A percentile compares a stretch with the other conserved stretches of the same genome.
Conservation (phyloP, 257 asterid genomes). For the Solanum gracilifrons region DNA sequence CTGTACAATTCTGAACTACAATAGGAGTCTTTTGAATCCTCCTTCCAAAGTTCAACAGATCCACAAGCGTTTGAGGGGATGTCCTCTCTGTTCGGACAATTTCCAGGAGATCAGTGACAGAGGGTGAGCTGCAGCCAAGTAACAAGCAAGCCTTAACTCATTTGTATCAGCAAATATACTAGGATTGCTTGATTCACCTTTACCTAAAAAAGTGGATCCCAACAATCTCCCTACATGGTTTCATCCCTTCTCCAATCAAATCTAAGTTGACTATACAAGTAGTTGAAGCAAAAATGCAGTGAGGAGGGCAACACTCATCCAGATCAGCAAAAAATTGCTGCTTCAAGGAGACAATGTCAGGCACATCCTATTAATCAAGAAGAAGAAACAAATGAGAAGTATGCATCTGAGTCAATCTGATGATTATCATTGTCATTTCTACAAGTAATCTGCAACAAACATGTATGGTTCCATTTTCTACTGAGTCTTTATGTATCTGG, state of each 20-base stretch:
- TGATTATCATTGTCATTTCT: not conserved
- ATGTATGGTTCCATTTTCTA: not conserved
- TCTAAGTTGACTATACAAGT: conserved; percentile 82
- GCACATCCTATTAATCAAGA: conserved; percentile 54
- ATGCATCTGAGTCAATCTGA: not conserved
- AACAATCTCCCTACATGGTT: conserved; percentile 67
- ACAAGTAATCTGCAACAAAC: not conserved
- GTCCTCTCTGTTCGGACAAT: conserved; percentile 81
- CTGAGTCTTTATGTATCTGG: not conserved
- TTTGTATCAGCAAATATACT: not conserved
- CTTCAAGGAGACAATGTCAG: conserved; percentile 77
- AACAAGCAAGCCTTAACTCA: not conserved
- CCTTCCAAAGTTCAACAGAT: conserved; percentile 78
- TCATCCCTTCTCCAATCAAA: conserved; percentile 76
- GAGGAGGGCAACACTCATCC: conserved; percentile 81
- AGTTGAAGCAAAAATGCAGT: conserved; percentile 84
- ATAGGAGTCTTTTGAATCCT: conserved; percentile 88
- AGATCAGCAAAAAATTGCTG: conserved; percentile 84
- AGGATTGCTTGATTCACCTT: not conserved
- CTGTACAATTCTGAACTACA: conserved; percentile 91
- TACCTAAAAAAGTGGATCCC: conserved; percentile 99
- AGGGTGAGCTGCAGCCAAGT: conserved; percentile 63
- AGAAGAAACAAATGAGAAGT: not conserved
- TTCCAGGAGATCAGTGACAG: conserved; percentile 91
- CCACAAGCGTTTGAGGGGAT: conserved; percentile 74